These are phyloP conservation scores for Gracilaria caudata DNA, from an alignment of 23 red algal species.

Conservation along the genomic window DNA sequence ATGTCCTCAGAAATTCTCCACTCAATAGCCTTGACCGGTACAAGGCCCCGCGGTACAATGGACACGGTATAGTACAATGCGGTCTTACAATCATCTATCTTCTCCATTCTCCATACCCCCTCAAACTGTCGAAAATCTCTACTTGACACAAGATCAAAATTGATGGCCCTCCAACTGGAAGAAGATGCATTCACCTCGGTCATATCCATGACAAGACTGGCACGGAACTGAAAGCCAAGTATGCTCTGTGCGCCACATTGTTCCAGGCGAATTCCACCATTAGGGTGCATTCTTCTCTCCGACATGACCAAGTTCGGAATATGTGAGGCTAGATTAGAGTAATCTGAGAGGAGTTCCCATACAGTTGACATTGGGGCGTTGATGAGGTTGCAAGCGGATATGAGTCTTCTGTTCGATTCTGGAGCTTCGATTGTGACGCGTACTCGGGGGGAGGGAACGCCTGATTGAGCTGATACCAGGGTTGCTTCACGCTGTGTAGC, in stretches of 20 bases:
- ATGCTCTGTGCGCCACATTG: constrained; percentile 92
- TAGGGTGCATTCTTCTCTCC: constrained; percentile 50
- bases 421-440: constrained; percentile 78
- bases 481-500: background rate
- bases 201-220: constrained; percentile 94
- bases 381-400: constrained; percentile 67
- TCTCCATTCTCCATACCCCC: constrained; percentile 85
- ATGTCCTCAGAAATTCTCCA: constrained; percentile 98
- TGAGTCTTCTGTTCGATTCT: constrained; percentile 52
- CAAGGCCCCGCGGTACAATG: constrained; percentile 82
- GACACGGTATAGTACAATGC: constrained; percentile 82
- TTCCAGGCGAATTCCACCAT: constrained; percentile 86
- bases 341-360: constrained; percentile 91
- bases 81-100: constrained; percentile 38
- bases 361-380: constrained; percentile 67
- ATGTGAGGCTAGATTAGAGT: constrained; percentile 70
- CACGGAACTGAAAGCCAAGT: constrained; percentile 93
- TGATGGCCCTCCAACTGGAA: constrained; percentile 58
- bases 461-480: background rate
- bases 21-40: constrained; percentile 91
- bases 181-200: constrained; percentile 63
- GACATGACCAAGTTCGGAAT: constrained; percentile 95
- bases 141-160: constrained; percentile 76
- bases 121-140: constrained; percentile 88
- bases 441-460: constrained; percentile 6